Conservation (phyloP, 164 flowering plant genomes). For the Amborella trichopoda region DNA sequence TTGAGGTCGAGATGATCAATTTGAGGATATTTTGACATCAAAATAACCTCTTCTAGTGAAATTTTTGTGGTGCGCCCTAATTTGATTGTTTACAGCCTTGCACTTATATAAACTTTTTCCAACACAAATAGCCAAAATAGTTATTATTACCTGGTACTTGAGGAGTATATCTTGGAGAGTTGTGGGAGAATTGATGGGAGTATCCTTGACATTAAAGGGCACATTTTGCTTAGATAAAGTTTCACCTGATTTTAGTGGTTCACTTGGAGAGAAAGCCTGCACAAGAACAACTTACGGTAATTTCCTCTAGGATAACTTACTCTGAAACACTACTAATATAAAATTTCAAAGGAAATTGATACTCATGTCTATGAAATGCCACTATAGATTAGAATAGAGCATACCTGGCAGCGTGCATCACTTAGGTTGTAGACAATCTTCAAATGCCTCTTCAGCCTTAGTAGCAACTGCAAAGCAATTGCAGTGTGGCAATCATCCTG, state of each 20-base stretch:
- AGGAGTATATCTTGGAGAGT: slow-evolving; percentile 42
- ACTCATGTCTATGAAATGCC: too few species aligned
- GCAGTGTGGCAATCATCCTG: slow-evolving; percentile 79
- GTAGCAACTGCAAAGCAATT: slow-evolving; percentile 71
- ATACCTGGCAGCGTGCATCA: slow-evolving; percentile 92
- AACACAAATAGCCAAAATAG: too few species aligned
- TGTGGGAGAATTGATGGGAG: slow-evolving; percentile 30
- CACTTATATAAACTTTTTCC: too few species aligned
- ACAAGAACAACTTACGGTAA: too few species aligned
- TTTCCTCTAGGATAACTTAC: too few species aligned
- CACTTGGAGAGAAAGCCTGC: slow-evolving; percentile 79
- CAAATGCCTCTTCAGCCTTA: slow-evolving; percentile 81
- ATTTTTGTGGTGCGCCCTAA: too few species aligned
- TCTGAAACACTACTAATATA: too few species aligned
- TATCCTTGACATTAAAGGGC: slow-evolving; percentile 47
- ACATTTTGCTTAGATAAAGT: slow-evolving; percentile 60
- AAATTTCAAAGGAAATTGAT: too few species aligned
- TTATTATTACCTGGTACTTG: slow-evolving; percentile 75
- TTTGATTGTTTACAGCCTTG: too few species aligned
- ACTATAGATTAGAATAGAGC: neutral
- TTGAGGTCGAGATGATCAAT: too few species aligned
- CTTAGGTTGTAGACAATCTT: slow-evolving; percentile 64
- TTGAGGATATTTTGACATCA: too few species aligned
- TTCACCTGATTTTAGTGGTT: slow-evolving; percentile 69
- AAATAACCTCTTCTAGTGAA: too few species aligned